Evolutionary conservation across 1,284 basidiomycete genomes (phyloP).

Genomic region (Sanghuangporus sanghuang): DNA sequence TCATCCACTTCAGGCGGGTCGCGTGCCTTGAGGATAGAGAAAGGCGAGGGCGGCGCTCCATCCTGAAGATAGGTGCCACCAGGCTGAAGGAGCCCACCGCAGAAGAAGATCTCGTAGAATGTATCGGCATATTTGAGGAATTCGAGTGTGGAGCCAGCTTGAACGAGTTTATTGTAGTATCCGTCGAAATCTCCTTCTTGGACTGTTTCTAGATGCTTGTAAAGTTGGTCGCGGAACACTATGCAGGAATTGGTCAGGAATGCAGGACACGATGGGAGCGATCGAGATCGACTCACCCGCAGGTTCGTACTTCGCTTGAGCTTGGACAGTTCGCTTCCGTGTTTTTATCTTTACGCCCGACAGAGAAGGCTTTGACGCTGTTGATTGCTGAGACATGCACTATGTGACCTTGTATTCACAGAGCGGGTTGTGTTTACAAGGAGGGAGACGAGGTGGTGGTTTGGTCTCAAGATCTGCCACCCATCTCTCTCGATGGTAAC

Average conservation of each 20-base stretch:
- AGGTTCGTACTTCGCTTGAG: slow-evolving; percentile 86
- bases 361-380: slow-evolving; percentile 77
- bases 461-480: background rate
- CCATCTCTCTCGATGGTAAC: background rate
- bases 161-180: slow-evolving; percentile 80
- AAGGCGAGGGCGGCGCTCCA: slow-evolving; percentile 72
- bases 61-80: slow-evolving; percentile 91
- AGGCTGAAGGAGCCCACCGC: slow-evolving; percentile 92
- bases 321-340: slow-evolving; percentile 83
- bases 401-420: slow-evolving; percentile 12
- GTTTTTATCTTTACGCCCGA: slow-evolving; percentile 86
- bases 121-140: slow-evolving; percentile 94
- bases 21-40: slow-evolving; percentile 80
- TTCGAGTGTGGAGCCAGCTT: slow-evolving; percentile 89
- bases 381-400: slow-evolving; percentile 86
- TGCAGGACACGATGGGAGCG: slow-evolving; percentile 2
- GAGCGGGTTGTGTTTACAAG: background rate
- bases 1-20: slow-evolving; percentile 75
- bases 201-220: slow-evolving; percentile 89
- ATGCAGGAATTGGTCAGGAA: slow-evolving; percentile 18
- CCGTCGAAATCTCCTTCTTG: slow-evolving; percentile 79
- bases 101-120: slow-evolving; percentile 92
- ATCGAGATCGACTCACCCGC: slow-evolving; percentile 33
- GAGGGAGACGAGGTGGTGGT: background rate
- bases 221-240: slow-evolving; percentile 95